Percentiles rank a stretch among this genome's conserved stretches.
Evolutionary conservation across 2,329 filamentous ascomycete species (phyloP).

Genomic region (Anisogramma anomala): DNA sequence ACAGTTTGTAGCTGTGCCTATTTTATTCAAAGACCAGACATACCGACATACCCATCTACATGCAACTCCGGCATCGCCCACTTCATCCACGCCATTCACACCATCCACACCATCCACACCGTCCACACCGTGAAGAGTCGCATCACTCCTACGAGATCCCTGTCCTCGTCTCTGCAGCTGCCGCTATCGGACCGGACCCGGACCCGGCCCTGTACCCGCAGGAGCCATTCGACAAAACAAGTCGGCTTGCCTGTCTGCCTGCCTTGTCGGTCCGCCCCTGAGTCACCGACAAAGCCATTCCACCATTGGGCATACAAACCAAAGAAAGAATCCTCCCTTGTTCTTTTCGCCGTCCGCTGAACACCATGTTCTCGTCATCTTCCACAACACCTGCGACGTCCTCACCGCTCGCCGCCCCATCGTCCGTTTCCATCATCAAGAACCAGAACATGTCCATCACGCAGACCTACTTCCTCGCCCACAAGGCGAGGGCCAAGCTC

Average conservation of each 20-base stretch:
- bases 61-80: too few relatives aligned
- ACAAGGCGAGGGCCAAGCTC: slow-evolving; percentile 94
- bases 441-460: slow-evolving; percentile 94
- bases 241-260: slow-evolving; percentile 2
- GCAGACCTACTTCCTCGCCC: slow-evolving; percentile 96
- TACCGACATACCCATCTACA: too few relatives aligned
- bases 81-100: too few relatives aligned
- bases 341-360: not conserved
- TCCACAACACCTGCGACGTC: slow-evolving; percentile 10
- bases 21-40: too few relatives aligned
- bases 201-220: slow-evolving; percentile 5
- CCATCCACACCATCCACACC: too few relatives aligned
- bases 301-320: slow-evolving; percentile 20
- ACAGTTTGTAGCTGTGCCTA: too few relatives aligned
- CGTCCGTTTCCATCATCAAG: slow-evolving; percentile 35
- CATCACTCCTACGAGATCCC: too few relatives aligned
- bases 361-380: slow-evolving; percentile 26
- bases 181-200: slow-evolving; percentile 8
- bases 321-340: slow-evolving; percentile 10
- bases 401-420: slow-evolving; percentile 20
- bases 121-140: too few relatives aligned
- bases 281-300: slow-evolving; percentile 19
- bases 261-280: slow-evolving; percentile 8
- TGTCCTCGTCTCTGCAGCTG: not conserved
- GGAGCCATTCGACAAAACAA: not conserved